Evolutionary conservation across 257 asterid genomes (phyloP).

Genomic region (Solanum peruvianum): DNA sequence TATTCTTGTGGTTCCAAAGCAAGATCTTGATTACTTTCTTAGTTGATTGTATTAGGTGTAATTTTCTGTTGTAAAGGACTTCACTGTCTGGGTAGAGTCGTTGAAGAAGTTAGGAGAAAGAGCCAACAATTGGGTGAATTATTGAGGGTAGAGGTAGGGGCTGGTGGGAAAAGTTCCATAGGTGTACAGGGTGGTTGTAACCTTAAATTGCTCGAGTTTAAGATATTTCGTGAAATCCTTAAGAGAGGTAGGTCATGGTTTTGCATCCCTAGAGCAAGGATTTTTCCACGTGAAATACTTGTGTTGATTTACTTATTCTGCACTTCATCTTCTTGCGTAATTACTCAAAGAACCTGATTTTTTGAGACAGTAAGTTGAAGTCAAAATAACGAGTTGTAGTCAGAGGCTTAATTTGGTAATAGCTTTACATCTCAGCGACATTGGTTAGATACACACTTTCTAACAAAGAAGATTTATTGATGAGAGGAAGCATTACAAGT

Average conservation of each 20-base stretch:
- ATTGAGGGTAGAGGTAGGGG: background rate
- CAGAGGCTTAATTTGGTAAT: background rate
- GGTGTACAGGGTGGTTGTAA: background rate
- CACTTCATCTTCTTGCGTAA: background rate
- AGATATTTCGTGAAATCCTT: background rate
- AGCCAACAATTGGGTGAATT: background rate
- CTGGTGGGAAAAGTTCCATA: background rate
- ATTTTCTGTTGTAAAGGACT: background rate
- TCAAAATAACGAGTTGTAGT: background rate
- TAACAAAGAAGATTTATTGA: background rate
- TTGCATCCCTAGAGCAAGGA: background rate
- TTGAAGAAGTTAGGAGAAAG: background rate
- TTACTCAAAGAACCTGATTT: background rate
- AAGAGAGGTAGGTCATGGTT: background rate
- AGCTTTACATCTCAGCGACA: background rate
- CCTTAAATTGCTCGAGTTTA: background rate
- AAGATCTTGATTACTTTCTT: background rate
- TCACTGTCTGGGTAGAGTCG: background rate
- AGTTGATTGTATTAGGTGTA: background rate
- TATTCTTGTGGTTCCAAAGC: background rate
- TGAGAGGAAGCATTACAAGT: background rate
- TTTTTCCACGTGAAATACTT: background rate
- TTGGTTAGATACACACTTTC: background rate
- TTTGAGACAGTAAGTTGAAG: background rate
- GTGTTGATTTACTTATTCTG: background rate